phyloP scores from a whole-genome alignment of 2,329 filamentous ascomycete species.

The Apiospora aurea region DNA sequence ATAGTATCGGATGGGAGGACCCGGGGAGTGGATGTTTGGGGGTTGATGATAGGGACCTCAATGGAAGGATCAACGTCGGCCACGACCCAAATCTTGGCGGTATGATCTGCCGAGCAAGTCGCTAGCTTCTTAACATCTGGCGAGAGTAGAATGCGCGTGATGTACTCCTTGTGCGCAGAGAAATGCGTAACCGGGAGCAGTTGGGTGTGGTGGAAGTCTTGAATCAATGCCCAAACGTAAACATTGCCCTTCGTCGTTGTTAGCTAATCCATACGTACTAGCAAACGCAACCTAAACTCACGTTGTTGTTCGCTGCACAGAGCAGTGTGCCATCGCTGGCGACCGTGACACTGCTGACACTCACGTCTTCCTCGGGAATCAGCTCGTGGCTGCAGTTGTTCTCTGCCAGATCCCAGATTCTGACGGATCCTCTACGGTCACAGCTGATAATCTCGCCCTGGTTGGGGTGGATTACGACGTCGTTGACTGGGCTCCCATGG shows the following conservation, averaged over 20 bases:
- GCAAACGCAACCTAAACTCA: slow-evolving; percentile 49
- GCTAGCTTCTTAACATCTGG: slow-evolving; percentile 94
- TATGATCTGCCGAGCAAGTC: slow-evolving; percentile 91
- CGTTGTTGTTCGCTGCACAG: slow-evolving; percentile 90
- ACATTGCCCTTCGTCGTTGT: slow-evolving; percentile 77
- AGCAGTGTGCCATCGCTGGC: slow-evolving; percentile 92
- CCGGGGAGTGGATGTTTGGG: slow-evolving; percentile 27
- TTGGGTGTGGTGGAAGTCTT: slow-evolving; percentile 81
- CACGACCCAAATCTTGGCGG: slow-evolving; percentile 95
- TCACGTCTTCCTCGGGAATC: slow-evolving; percentile 94
- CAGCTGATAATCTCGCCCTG: slow-evolving; percentile 98
- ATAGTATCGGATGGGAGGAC: slow-evolving; percentile 24
- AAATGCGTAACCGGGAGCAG: slow-evolving; percentile 89
- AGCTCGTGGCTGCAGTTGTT: slow-evolving; percentile 97
- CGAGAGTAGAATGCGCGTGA: slow-evolving; percentile 88
- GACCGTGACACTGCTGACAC: slow-evolving; percentile 92
- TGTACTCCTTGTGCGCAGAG: slow-evolving; percentile 89
- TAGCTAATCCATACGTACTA: neutral
- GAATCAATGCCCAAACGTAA: slow-evolving; percentile 94
- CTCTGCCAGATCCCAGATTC: slow-evolving; percentile 96
- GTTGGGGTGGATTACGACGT: slow-evolving; percentile 99
- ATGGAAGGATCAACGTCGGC: slow-evolving; percentile 65
- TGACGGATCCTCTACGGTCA: slow-evolving; percentile 88
- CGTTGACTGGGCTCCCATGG: slow-evolving; percentile 89
- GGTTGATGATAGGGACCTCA: slow-evolving; percentile 26